These are phyloP conservation scores for Arctostaphylos glauca DNA, from an alignment of 148 eudicot species.

Conservation along the genomic window DNA sequence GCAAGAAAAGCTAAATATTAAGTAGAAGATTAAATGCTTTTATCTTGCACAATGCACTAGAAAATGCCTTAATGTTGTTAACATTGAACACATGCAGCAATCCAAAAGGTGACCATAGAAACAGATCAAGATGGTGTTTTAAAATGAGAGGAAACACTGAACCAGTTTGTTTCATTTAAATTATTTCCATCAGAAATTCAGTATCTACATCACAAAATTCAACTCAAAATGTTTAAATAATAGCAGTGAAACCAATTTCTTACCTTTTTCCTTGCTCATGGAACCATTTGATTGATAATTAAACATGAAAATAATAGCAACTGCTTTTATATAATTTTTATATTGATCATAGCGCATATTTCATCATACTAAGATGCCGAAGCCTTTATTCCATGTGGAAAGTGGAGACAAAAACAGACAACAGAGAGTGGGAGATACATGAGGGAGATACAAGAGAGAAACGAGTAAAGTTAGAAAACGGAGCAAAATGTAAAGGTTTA, in stretches of 20 bases:
- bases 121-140: not conserved
- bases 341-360: not conserved
- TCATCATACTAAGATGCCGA: not conserved
- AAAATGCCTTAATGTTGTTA: not conserved
- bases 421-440: not conserved
- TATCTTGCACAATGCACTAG: not conserved
- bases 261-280: too few relatives aligned
- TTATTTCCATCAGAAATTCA: not conserved
- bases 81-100: not conserved
- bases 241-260: not conserved
- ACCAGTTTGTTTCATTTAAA: not conserved
- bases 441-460: not conserved
- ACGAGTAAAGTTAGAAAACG: not conserved
- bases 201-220: not conserved
- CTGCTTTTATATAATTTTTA: not conserved
- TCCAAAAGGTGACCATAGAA: not conserved
- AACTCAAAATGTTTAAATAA: not conserved
- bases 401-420: not conserved
- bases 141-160: not conserved
- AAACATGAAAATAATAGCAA: not conserved
- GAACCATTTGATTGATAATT: not conserved
- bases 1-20: not conserved
- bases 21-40: conserved; percentile 5
- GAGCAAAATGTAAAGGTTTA: not conserved
- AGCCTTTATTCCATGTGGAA: not conserved